phyloP scores from a whole-genome alignment of 1,284 basidiomycete genomes.

The Fomitopsis palustris region DNA sequence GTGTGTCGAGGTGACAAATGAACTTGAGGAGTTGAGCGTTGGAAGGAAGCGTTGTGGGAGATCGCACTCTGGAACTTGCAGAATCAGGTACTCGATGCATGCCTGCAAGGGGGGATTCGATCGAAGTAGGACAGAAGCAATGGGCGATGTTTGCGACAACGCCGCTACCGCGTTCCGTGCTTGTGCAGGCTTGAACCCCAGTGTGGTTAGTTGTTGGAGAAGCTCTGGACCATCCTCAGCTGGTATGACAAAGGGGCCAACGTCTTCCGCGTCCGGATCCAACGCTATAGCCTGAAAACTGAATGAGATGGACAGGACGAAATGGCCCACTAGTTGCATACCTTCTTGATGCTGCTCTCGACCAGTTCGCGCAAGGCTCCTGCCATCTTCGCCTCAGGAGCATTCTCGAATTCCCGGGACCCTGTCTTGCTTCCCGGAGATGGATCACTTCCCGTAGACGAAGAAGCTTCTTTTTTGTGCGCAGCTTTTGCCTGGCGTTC shows the following conservation, averaged over 20 bases:
- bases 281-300: conserved; percentile 44
- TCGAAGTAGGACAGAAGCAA: conserved; percentile 48
- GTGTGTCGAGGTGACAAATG: conserved; percentile 63
- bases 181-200: conserved; percentile 59
- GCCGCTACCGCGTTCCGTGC: conserved; percentile 46
- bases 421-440: conserved; percentile 14
- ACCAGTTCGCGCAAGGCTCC: conserved; percentile 73
- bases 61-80: conserved; percentile 78
- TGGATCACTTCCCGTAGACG: conserved; percentile 3
- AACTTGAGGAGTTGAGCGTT: conserved; percentile 60
- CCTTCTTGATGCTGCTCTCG: conserved; percentile 81
- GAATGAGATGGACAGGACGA: neutral
- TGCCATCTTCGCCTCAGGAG: conserved; percentile 87
- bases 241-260: conserved; percentile 41
- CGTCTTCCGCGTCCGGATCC: conserved; percentile 50
- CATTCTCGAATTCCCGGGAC: conserved; percentile 56
- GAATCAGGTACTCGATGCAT: conserved; percentile 71
- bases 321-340: conserved; percentile 21
- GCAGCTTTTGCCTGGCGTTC: conserved; percentile 57
- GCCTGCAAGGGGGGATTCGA: conserved; percentile 57
- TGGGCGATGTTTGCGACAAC: conserved; percentile 47
- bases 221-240: conserved; percentile 40
- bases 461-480: conserved; percentile 38
- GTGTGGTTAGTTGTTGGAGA: conserved; percentile 41
- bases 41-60: conserved; percentile 64